Conservation (phyloP, 1,139 yeast species). For the Lodderomyces pseudojiufengensis region DNA sequence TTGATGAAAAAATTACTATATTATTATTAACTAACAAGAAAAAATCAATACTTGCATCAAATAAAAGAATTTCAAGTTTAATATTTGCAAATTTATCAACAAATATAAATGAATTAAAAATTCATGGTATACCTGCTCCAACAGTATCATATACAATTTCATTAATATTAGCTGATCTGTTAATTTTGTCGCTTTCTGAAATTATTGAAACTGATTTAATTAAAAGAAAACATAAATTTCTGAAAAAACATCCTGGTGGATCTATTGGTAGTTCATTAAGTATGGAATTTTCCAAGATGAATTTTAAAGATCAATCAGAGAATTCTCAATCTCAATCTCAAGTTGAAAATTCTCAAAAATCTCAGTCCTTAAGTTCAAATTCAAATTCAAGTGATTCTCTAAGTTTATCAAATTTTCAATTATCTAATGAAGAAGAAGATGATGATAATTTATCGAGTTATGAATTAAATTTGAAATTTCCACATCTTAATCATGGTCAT, state of each 20-base stretch:
- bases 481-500: not conserved
- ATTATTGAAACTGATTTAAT: constrained; percentile 54
- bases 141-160: constrained; percentile 80
- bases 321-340: too few relatives aligned
- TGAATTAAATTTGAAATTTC: constrained; percentile 4
- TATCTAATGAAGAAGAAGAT: too few relatives aligned
- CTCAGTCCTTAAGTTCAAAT: too few relatives aligned
- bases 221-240: constrained; percentile 54
- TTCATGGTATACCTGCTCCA: constrained; percentile 88
- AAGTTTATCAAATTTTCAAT: too few relatives aligned
- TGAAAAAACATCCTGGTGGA: constrained; percentile 84
- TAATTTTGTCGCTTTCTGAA: constrained; percentile 69
- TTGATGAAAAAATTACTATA: constrained; percentile 51
- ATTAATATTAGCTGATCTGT: constrained; percentile 74
- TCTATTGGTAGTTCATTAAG: constrained; percentile 62
- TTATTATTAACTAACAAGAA: constrained; percentile 62
- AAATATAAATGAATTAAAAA: constrained; percentile 52
- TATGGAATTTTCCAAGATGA: constrained; percentile 2
- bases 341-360: too few relatives aligned
- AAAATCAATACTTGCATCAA: constrained; percentile 43
- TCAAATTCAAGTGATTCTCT: too few relatives aligned
- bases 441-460: too few relatives aligned
- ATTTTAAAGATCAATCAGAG: too few relatives aligned
- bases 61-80: constrained; percentile 46
- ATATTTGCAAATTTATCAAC: constrained; percentile 63